A percentile compares a stretch with the other conserved stretches of the same genome.
Conservation (phyloP, 768 basidiomycete genomes). For the Ephemerocybe angulata region DNA sequence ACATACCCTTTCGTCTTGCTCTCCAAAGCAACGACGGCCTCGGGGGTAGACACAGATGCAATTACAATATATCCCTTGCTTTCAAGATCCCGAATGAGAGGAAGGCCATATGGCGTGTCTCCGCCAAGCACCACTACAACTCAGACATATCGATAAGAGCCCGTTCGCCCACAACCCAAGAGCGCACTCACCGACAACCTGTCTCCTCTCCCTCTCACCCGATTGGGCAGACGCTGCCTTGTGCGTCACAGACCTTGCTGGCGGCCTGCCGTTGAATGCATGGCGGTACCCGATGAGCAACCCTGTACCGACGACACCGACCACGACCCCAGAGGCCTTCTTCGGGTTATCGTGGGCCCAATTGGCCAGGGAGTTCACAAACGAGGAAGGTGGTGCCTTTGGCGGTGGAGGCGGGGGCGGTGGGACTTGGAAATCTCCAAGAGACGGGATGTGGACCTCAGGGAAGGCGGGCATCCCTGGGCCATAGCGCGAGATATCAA, state of each 20-base stretch:
- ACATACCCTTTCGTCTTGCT: slow-evolving; percentile 67
- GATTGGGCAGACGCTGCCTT: slow-evolving; percentile 40
- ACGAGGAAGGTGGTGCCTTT: slow-evolving; percentile 39
- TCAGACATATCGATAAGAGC: slow-evolving; percentile 6
- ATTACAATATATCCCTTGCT: slow-evolving; percentile 80
- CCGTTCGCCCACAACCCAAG: background rate
- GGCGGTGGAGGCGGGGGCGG: slow-evolving; percentile 63
- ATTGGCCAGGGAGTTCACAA: slow-evolving; percentile 39
- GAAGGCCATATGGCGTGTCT: slow-evolving; percentile 67
- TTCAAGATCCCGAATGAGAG: slow-evolving; percentile 72
- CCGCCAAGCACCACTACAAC: slow-evolving; percentile 74
- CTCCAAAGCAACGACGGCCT: slow-evolving; percentile 65
- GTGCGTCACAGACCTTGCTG: slow-evolving; percentile 1
- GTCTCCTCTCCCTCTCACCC: slow-evolving; percentile 57
- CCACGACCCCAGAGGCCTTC: slow-evolving; percentile 50
- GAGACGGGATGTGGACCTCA: slow-evolving; percentile 53
- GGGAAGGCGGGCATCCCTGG: slow-evolving; percentile 57
- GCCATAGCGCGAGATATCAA: slow-evolving; percentile 78
- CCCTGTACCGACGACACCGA: slow-evolving; percentile 58
- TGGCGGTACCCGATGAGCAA: slow-evolving; percentile 57
- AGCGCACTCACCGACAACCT: slow-evolving; percentile 60
- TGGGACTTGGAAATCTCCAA: slow-evolving; percentile 68
- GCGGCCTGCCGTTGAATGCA: slow-evolving; percentile 22
- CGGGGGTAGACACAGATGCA: slow-evolving; percentile 67
- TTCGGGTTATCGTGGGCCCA: slow-evolving; percentile 62